phyloP scores from a whole-genome alignment of 1,139 yeast genomes.

The Lodderomyces parapsilosis region DNA sequence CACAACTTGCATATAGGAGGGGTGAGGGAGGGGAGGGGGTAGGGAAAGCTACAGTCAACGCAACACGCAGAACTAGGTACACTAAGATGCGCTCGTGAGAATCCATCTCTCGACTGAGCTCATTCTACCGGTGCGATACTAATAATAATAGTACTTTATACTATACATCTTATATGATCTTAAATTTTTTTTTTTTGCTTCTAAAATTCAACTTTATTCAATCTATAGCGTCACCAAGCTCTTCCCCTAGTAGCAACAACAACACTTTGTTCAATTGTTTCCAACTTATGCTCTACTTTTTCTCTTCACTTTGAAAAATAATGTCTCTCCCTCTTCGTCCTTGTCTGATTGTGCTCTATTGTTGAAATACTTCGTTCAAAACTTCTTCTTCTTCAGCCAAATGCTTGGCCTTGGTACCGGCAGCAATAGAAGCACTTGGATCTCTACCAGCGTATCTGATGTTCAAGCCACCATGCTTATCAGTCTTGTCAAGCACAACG shows the following conservation, averaged over 20 bases:
- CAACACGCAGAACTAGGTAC: too few relatives aligned
- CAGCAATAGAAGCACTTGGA: slow-evolving; percentile 97
- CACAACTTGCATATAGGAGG: too few relatives aligned
- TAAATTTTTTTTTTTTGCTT: not conserved
- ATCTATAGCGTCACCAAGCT: not conserved
- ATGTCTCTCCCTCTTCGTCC: not conserved
- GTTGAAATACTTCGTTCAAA: slow-evolving; percentile 69
- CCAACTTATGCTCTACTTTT: not conserved
- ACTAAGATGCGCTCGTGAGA: too few relatives aligned
- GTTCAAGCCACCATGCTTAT: slow-evolving; percentile 53
- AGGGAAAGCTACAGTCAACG: too few relatives aligned
- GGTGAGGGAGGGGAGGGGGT: too few relatives aligned
- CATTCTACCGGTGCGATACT: too few relatives aligned
- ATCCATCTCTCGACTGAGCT: too few relatives aligned
- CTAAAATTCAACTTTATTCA: not conserved
- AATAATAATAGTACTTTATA: slow-evolving; percentile 1
- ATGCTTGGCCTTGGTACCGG: slow-evolving; percentile 92
- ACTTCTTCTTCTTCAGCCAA: slow-evolving; percentile 85
- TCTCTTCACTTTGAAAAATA: not conserved
- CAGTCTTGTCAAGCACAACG: slow-evolving; percentile 74
- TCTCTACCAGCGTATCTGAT: slow-evolving; percentile 95
- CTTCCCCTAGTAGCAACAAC: not conserved
- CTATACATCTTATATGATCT: too few relatives aligned
- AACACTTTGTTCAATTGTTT: not conserved
- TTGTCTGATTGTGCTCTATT: not conserved